Percentiles rank a stretch among this genome's conserved stretches.
Evolutionary conservation across 2,329 filamentous ascomycete species (phyloP).

Genomic region (Aspergillus aculeatinus): DNA sequence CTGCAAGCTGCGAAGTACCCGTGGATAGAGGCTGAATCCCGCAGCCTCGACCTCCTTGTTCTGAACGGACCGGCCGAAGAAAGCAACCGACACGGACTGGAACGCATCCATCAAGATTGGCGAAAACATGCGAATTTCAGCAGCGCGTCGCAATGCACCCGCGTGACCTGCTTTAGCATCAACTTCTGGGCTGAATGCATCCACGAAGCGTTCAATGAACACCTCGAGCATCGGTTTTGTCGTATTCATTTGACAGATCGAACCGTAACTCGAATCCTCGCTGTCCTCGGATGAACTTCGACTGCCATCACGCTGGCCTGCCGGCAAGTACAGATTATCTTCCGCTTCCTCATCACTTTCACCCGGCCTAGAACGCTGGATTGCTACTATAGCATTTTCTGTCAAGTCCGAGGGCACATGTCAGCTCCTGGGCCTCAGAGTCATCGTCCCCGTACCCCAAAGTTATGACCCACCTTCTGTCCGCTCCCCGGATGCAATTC

Average conservation of each 20-base stretch:
- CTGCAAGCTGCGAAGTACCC: constrained; percentile 38
- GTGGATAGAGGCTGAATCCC: constrained; percentile 36
- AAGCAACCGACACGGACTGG: constrained; percentile 39
- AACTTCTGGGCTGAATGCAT: constrained; percentile 42
- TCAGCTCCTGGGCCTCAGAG: not conserved
- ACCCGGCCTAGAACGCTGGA: not conserved
- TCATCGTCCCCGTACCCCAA: not conserved
- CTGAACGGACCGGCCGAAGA: constrained; percentile 39
- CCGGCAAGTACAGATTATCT: not conserved
- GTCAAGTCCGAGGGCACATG: not conserved
- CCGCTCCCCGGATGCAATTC: constrained; percentile 27
- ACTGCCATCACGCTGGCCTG: constrained; percentile 2
- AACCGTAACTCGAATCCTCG: constrained; percentile 24
- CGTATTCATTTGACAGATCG: constrained; percentile 24
- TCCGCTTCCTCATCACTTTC: constrained; percentile 17
- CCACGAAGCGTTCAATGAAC: constrained; percentile 41
- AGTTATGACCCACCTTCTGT: constrained; percentile 22
- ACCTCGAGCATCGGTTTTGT: constrained; percentile 32
- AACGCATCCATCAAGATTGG: constrained; percentile 39
- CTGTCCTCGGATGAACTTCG: constrained; percentile 22
- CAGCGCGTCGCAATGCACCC: constrained; percentile 38
- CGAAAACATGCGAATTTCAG: constrained; percentile 42
- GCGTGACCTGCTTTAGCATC: constrained; percentile 35
- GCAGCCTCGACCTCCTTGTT: constrained; percentile 34
- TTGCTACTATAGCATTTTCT: not conserved